These are phyloP conservation scores for Suhomyces bokatorum DNA, from an alignment of 1,139 yeast species.

Conservation along the genomic window DNA sequence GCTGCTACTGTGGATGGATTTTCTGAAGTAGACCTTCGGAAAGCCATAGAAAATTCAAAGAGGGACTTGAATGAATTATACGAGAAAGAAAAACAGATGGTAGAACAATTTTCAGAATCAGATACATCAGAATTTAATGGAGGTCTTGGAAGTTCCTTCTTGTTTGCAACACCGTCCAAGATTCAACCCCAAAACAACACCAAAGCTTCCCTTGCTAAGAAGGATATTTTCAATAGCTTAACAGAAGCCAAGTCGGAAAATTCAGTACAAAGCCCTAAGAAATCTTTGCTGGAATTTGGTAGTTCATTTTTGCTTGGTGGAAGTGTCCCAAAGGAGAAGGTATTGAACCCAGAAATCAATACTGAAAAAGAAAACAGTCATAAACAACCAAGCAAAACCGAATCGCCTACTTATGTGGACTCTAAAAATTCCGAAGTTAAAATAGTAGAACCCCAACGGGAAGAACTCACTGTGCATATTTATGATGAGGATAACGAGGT, in stretches of 20 bases:
- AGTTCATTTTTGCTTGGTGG: slow-evolving; percentile 10
- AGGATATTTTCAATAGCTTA: no score
- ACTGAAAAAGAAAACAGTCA: no score
- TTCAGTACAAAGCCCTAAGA: background rate
- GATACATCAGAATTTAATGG: background rate
- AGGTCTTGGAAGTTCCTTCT: slow-evolving; percentile 10
- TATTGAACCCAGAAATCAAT: background rate
- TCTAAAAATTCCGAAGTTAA: no score
- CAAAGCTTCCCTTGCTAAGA: background rate
- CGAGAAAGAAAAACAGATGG: slow-evolving; percentile 20
- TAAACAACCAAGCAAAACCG: no score
- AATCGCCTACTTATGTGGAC: no score
- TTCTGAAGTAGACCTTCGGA: slow-evolving; percentile 40
- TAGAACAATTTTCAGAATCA: slow-evolving; percentile 1
- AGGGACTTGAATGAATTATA: slow-evolving; percentile 29
- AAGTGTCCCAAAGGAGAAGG: background rate
- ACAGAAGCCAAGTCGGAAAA: no score
- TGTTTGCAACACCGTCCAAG: slow-evolving; percentile 7
- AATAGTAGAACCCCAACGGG: no score
- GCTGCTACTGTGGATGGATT: slow-evolving; percentile 13
- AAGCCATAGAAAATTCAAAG: slow-evolving; percentile 50
- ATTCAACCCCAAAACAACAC: background rate
- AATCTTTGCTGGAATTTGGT: slow-evolving; percentile 2
- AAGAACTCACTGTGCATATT: no score
- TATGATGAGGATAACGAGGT: background rate